phyloP scores from a whole-genome alignment of 1,139 yeast species.

The Geotrichum cucujoidarum region DNA sequence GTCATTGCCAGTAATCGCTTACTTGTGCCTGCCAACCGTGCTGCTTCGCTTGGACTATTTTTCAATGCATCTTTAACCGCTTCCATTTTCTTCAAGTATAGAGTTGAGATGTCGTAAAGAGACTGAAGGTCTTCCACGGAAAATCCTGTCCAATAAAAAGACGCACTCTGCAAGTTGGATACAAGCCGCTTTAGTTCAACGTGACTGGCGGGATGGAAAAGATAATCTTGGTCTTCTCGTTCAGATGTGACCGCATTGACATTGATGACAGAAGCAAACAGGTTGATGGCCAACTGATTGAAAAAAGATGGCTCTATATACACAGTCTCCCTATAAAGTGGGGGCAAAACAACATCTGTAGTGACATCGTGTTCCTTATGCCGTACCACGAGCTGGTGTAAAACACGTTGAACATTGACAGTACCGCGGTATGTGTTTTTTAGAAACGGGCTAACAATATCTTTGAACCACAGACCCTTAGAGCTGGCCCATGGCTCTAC shows the following conservation, averaged over 20 bases:
- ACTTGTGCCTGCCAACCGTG: slow-evolving; percentile 10
- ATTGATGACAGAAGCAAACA: slow-evolving; percentile 62
- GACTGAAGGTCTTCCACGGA: slow-evolving; percentile 48
- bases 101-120: slow-evolving; percentile 41
- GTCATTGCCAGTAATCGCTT: slow-evolving; percentile 32
- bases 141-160: slow-evolving; percentile 74
- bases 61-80: slow-evolving; percentile 41
- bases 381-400: slow-evolving; percentile 49
- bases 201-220: slow-evolving; percentile 60
- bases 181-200: slow-evolving; percentile 52
- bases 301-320: slow-evolving; percentile 57
- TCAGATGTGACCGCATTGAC: slow-evolving; percentile 72
- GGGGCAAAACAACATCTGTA: slow-evolving; percentile 53
- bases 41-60: slow-evolving; percentile 15
- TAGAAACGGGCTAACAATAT: slow-evolving; percentile 48
- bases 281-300: slow-evolving; percentile 54
- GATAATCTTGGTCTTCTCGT: slow-evolving; percentile 59
- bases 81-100: slow-evolving; percentile 37
- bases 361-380: slow-evolving; percentile 53
- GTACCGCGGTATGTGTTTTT: slow-evolving; percentile 36
- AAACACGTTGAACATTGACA: slow-evolving; percentile 43
- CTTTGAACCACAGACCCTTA: slow-evolving; percentile 45
- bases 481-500: slow-evolving; percentile 55
- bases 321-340: slow-evolving; percentile 52
- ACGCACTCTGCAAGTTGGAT: slow-evolving; percentile 57